These are phyloP conservation scores for grape (Vitis vinifera) DNA, from an alignment of 164 flowering plant genomes.

Conservation along the genomic window ASM3070453v1 NC_081805.1:23263501-23264000, in stretches of 20 bases:
- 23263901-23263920: constrained; percentile 5
- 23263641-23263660: constrained; percentile 30
- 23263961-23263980: constrained; percentile 34
- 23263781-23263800: constrained; percentile 6
- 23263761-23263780: constrained; percentile 5
- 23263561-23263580: background rate
- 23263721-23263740: constrained; percentile 27
- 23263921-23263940: constrained; percentile 8
- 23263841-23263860: constrained; percentile 22
- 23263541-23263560: no score
- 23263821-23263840: constrained; percentile 15
- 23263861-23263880: constrained; percentile 35
- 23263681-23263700: background rate
- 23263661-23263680: constrained; percentile 14
- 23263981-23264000: constrained; percentile 45
- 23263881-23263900: constrained; percentile 8
- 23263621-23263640: constrained; percentile 1
- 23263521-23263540: background rate
- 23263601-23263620: constrained; percentile 25
- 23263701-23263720: constrained; percentile 29
- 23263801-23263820: constrained; percentile 11
- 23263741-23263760: constrained; percentile 13
- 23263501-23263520: no score
- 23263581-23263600: constrained; percentile 17
- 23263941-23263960: constrained; percentile 11